Base-by-base conservation (phyloP, 257 asterid genomes). In the Plantago major region DNA sequence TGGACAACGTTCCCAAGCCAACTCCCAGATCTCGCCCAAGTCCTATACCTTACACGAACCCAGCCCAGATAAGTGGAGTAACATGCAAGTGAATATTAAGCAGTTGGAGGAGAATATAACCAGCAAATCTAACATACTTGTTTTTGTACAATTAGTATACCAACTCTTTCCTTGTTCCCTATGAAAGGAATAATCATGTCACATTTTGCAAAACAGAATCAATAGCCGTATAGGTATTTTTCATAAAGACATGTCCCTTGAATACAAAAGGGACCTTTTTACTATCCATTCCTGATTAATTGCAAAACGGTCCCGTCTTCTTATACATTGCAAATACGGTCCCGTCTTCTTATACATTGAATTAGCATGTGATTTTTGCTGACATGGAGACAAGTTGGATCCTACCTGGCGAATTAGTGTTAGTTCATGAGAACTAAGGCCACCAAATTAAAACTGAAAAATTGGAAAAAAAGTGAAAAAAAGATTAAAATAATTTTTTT, bases 191-290 rank as follows among this genome's bases (percentile, higher is more conserved):
- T 90, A 43, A 4, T 59, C 3, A 10, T 22, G 1, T 84, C 56
- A 55, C 30, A 10, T 52, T 8, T 51, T 56, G 59, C 62, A 59
- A 63, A 71, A 62, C 46, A 30, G 51, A 49, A 60, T 71, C 62
- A 40, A 73, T 58, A 68, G 69, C 42, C 55, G 61, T 73, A 77
- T 72, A 22, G 11, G 8, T 6, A 17, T n/a, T n/a, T 11, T 22
- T 3, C 10, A 17, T 50, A 50, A 10, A 50, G 56, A 50, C 2
- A 74, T 58, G 6, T 52, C 52, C 68, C 64, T 80, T 78, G 58
- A 47, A 64, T 71, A 77, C 80, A 75, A 81, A 86, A 69, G 79
- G 71, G 66, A n/a, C 83, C 87, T 82, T 86, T 83, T 69, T 58
- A 71, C 62, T 66, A 71, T 59, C 43, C n/a, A n/a, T n/a, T n/a